phyloP scores from a whole-genome alignment of 1,284 basidiomycete species.

The Volvariella surrecta region DNA sequence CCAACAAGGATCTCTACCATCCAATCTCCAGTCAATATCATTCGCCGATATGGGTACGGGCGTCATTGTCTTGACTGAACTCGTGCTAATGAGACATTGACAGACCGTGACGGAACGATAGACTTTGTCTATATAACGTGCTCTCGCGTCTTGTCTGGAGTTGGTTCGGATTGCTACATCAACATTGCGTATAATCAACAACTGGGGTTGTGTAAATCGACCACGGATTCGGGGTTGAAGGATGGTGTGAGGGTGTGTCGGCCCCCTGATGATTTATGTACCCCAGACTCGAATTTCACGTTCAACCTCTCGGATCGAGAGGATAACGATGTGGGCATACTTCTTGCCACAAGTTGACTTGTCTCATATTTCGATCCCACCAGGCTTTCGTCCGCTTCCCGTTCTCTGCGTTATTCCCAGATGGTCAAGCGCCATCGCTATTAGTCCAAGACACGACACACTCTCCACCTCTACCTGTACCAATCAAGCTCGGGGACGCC shows the following conservation, averaged over 20 bases:
- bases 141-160: constrained; percentile 56
- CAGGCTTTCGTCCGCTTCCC: constrained; percentile 67
- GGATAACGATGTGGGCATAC: constrained; percentile 46
- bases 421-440: constrained; percentile 32
- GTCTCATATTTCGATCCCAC: constrained; percentile 1
- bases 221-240: constrained; percentile 35
- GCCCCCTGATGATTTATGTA: constrained; percentile 74
- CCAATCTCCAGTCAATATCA: constrained; percentile 71
- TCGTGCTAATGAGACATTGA: constrained; percentile 2
- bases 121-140: constrained; percentile 93
- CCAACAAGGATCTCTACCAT: constrained; percentile 63
- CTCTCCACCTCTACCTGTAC: constrained; percentile 61
- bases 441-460: constrained; percentile 62
- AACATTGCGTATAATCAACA: constrained; percentile 96
- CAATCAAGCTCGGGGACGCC: constrained; percentile 82
- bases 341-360: constrained; percentile 3
- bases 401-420: constrained; percentile 52
- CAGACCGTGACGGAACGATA: constrained; percentile 93
- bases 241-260: constrained; percentile 60
- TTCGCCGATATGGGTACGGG: constrained; percentile 95
- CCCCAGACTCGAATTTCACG: constrained; percentile 71
- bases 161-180: constrained; percentile 72
- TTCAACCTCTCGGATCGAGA: constrained; percentile 58
- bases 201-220: constrained; percentile 66
- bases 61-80: constrained; percentile 17